Conservation (phyloP, 163 green algal species). For the Chlamydomonas reinhardtii region DNA sequence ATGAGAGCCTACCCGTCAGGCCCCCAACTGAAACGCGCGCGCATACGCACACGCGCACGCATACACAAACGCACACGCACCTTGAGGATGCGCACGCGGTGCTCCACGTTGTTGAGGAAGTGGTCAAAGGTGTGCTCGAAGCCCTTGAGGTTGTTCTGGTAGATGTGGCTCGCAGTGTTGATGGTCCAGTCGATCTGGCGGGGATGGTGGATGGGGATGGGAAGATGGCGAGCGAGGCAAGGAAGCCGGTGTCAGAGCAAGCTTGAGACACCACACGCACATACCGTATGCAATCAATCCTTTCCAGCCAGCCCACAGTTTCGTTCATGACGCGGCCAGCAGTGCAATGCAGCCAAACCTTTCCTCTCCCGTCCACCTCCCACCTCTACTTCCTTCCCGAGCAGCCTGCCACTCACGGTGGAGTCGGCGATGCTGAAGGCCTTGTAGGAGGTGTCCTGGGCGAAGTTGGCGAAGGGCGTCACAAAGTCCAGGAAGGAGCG, state of each 20-base stretch:
- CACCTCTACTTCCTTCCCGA: neutral
- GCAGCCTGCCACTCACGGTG: neutral
- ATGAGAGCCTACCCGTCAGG: too few species aligned
- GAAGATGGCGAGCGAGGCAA: too few species aligned
- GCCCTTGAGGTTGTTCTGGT: slow-evolving; percentile 49
- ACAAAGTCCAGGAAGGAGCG: slow-evolving; percentile 15
- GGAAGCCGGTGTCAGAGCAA: too few species aligned
- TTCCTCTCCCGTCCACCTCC: neutral
- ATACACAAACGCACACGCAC: too few species aligned
- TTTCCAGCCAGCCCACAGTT: too few species aligned
- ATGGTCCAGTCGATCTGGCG: slow-evolving; percentile 37
- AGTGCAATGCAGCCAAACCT: neutral
- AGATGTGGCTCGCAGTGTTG: slow-evolving; percentile 41
- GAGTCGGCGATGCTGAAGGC: slow-evolving; percentile 29
- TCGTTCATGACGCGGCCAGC: too few species aligned
- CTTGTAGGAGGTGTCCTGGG: slow-evolving; percentile 42
- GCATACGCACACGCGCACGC: too few species aligned
- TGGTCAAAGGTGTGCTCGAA: slow-evolving; percentile 43
- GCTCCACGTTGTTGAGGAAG: slow-evolving; percentile 26
- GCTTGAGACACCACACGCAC: too few species aligned
- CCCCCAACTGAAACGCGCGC: too few species aligned
- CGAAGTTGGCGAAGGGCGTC: slow-evolving; percentile 39
- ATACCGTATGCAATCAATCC: too few species aligned
- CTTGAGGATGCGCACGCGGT: slow-evolving; percentile 45
- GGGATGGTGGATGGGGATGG: too few species aligned